A percentile compares a stretch with the other conserved stretches of the same genome.
Evolutionary conservation across 2,329 filamentous ascomycete species (phyloP).

Genomic region (Aspergillus terreus): DNA sequence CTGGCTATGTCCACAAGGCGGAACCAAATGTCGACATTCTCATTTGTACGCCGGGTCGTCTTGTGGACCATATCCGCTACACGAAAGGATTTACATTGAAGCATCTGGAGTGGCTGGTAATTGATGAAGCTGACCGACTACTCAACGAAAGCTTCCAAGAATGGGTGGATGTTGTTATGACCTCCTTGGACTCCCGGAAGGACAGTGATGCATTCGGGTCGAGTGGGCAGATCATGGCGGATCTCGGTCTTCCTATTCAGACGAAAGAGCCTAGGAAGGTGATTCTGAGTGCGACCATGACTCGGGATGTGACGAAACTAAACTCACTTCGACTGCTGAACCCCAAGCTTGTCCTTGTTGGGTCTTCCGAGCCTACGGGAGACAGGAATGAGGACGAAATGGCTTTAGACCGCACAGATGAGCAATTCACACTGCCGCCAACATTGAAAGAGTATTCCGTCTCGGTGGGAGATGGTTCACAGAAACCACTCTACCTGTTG

Average conservation of each 20-base stretch:
- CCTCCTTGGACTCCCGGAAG: constrained; percentile 53
- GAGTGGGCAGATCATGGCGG: constrained; percentile 28
- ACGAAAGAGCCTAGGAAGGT: constrained; percentile 65
- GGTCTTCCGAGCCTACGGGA: constrained; percentile 44
- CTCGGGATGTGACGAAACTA: constrained; percentile 75
- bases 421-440: constrained; percentile 58
- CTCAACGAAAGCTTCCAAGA: constrained; percentile 90
- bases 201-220: constrained; percentile 44
- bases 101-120: constrained; percentile 79
- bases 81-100: constrained; percentile 79
- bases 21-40: constrained; percentile 78
- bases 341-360: constrained; percentile 73
- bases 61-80: constrained; percentile 84
- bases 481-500: constrained; percentile 82
- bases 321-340: constrained; percentile 67
- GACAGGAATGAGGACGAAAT: constrained; percentile 19
- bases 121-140: constrained; percentile 91
- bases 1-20: constrained; percentile 62
- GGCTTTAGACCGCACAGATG: constrained; percentile 20
- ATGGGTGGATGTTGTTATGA: constrained; percentile 72
- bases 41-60: constrained; percentile 83
- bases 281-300: constrained; percentile 89
- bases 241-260: constrained; percentile 36
- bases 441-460: constrained; percentile 63
- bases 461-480: constrained; percentile 63